Base-by-base conservation (phyloP, 169 alveolate genomes). In the Plasmodium inui region DNA sequence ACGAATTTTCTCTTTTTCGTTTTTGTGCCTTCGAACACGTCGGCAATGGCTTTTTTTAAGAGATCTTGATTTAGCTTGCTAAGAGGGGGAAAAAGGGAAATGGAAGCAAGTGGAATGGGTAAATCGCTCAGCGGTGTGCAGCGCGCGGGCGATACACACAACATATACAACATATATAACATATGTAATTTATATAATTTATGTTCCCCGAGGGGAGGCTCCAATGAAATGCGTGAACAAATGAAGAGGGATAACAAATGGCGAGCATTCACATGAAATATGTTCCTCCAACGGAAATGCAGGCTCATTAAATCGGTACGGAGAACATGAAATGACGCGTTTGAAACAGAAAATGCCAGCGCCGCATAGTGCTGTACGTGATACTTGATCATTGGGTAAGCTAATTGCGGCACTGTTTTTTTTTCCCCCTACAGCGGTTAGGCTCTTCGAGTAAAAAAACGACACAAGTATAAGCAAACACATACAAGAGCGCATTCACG, bases 1-100 rank as follows among this genome's bases (percentile, higher is more conserved):
- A 97, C 97, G 97, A 99, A 99, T 85, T 98, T 98, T 90, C 99
- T 97, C 96, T 97, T 97, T 96, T 98, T 98, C 92, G 96, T 96
- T 97, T 98, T 97, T 76, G 99, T 97, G 92, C 98, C 99, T 76
- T 98, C 98, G 85, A 98, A 96, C 95, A 98, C 97, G 81, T 98
- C 99, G 82, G 98, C 96, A 88, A 99, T 98, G 88, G 98, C 99
- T 93, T 95, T 97, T 96, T 97, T 97, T 86, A 97, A 95, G 92
- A 95, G 91, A 90, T 97, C 98, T 84, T 90, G 88, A 84, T 96
- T 91, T 50, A 97, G 96, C 95, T 97, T 97, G 94, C 98, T 97
- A 67, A 4, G 55, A 82, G 83, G 55, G 14, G 55, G 12, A 39
- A 22, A 19, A 26, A 55, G 67, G 22, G 71, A 37, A 67, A 28